Evolutionary conservation across 2,329 filamentous ascomycete genomes (phyloP).

Genomic region (Aspergillus pseudoglaucus): DNA sequence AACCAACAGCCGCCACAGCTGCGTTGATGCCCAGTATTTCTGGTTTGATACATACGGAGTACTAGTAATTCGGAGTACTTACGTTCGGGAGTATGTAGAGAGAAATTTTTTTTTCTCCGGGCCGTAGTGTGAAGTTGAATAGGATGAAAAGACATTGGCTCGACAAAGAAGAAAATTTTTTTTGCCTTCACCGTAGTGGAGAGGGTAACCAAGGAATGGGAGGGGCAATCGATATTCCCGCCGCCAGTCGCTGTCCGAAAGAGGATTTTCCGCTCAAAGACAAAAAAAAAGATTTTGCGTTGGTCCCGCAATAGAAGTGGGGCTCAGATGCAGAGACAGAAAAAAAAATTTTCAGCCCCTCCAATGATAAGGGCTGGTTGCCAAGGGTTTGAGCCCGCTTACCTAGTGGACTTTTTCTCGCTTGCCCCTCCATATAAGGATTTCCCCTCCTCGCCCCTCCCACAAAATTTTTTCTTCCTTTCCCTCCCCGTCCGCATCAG

Average conservation of each 20-base stretch:
- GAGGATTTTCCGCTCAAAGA: conserved; percentile 3
- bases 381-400: conserved; percentile 30
- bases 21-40: conserved; percentile 33
- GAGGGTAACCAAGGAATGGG: too few relatives aligned
- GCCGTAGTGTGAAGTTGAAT: not conserved
- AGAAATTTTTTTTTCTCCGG: conserved; percentile 1
- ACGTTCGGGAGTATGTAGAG: too few relatives aligned
- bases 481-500: conserved; percentile 39
- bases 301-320: not conserved
- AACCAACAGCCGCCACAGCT: conserved; percentile 16
- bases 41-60: too few relatives aligned
- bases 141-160: not conserved
- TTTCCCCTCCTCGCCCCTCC: conserved; percentile 37
- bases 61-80: too few relatives aligned
- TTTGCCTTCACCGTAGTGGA: too few relatives aligned
- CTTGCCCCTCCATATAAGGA: conserved; percentile 44
- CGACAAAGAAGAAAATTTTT: not conserved
- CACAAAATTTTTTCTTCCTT: conserved; percentile 33
- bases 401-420: conserved; percentile 31
- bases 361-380: conserved; percentile 21
- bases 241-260: too few relatives aligned
- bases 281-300: conserved; percentile 20
- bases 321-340: too few relatives aligned
- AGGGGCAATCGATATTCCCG: too few relatives aligned
- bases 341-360: conserved; percentile 8